A percentile compares a stretch with the other conserved stretches of the same genome.
Conservation (phyloP, 2,329 filamentous ascomycete genomes). For the Diaporthe velutina region DNA sequence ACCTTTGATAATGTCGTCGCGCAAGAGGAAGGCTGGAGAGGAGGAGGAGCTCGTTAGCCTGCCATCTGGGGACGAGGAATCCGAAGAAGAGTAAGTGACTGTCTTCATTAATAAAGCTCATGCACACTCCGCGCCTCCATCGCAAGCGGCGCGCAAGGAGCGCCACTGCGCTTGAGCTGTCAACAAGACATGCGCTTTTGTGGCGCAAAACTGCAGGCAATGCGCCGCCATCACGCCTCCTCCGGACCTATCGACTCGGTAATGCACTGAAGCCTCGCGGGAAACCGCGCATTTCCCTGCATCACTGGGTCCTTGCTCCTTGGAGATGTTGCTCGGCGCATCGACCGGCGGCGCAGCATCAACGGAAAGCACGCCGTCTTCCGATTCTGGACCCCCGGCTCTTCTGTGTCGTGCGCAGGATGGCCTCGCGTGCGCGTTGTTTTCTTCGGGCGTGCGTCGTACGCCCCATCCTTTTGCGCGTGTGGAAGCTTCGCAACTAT, state of each 20-base stretch:
- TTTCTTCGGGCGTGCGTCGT: background rate
- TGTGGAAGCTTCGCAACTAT: background rate
- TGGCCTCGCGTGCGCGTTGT: background rate
- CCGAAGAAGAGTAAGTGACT: constrained; percentile 66
- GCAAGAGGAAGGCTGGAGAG: constrained; percentile 63
- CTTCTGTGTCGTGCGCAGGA: no score
- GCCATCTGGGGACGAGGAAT: constrained; percentile 63
- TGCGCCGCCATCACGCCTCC: background rate
- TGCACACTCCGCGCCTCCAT: constrained; percentile 43
- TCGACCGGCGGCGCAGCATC: background rate
- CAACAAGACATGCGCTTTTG: background rate
- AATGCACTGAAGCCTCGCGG: background rate
- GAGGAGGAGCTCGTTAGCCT: constrained; percentile 68
- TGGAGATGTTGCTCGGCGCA: background rate
- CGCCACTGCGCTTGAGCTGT: constrained; percentile 38
- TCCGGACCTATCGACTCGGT: background rate
- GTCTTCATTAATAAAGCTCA: constrained; percentile 43
- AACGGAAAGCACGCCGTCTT: background rate
- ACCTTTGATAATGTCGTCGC: constrained; percentile 57
- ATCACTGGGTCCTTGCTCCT: background rate
- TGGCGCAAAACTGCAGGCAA: constrained; percentile 40
- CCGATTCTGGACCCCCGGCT: background rate
- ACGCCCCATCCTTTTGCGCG: background rate
- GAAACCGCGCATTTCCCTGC: constrained; percentile 15
- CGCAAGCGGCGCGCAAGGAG: constrained; percentile 33